A percentile compares a stretch with the other conserved stretches of the same genome.
These are phyloP conservation scores for Lactifluus subvellereus DNA, from an alignment of 768 basidiomycete genomes.

Conservation along the genomic window DNA sequence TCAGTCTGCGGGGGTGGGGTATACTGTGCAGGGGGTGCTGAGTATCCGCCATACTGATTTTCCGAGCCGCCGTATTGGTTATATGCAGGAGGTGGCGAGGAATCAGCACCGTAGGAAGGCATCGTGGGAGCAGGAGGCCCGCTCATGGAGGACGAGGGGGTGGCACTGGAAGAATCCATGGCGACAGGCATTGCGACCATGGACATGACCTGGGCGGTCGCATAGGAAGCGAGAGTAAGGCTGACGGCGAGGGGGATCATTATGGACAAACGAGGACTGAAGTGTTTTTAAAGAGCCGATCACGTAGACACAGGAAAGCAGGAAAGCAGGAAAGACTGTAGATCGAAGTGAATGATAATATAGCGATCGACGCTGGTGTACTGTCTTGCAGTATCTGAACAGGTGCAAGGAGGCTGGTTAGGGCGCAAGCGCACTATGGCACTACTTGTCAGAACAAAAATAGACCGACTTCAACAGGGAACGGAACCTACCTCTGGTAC, in stretches of 20 bases:
- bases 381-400: slow-evolving; percentile 60
- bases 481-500: slow-evolving; percentile 39
- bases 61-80: slow-evolving; percentile 8
- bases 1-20: slow-evolving; percentile 29
- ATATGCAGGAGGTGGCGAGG: slow-evolving; percentile 5
- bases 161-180: slow-evolving; percentile 30
- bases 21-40: slow-evolving; percentile 28
- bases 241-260: slow-evolving; percentile 60
- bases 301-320: slow-evolving; percentile 34
- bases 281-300: slow-evolving; percentile 31
- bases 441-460: background rate
- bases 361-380: slow-evolving; percentile 70
- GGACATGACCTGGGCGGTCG: slow-evolving; percentile 47
- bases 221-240: slow-evolving; percentile 52
- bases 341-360: slow-evolving; percentile 39
- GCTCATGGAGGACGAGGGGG: slow-evolving; percentile 32
- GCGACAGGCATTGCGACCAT: slow-evolving; percentile 30
- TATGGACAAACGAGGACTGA: slow-evolving; percentile 39
- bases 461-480: background rate
- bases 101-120: background rate
- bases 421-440: slow-evolving; percentile 41
- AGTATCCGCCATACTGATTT: slow-evolving; percentile 17
- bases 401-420: slow-evolving; percentile 37
- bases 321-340: slow-evolving; percentile 29
- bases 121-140: slow-evolving; percentile 28